A percentile compares a stretch with the other conserved stretches of the same genome.
Evolutionary conservation across 768 basidiomycete genomes (phyloP).

Genomic region (Mycena latifolia): DNA sequence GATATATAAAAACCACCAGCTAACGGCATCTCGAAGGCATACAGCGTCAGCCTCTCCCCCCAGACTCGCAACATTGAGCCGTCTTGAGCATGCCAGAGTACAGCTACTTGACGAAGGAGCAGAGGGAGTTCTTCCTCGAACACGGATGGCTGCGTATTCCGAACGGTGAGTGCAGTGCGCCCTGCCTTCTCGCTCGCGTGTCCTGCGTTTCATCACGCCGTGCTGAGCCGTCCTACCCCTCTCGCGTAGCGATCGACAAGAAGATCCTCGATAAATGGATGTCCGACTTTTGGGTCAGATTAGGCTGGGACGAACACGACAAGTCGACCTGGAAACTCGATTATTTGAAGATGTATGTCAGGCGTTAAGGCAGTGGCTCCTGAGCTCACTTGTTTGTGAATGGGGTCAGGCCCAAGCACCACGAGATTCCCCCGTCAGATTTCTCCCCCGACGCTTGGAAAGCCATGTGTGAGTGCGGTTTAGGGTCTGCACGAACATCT

Average conservation of each 20-base stretch:
- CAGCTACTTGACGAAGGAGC: constrained; percentile 29
- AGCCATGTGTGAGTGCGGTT: constrained; percentile 31
- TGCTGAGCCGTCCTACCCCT: constrained; percentile 18
- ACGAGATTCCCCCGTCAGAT: constrained; percentile 28
- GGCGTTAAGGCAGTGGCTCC: constrained; percentile 15
- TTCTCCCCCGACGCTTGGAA: constrained; percentile 31
- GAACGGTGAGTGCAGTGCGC: constrained; percentile 27
- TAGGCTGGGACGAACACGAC: constrained; percentile 31
- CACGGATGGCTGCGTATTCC: constrained; percentile 31
- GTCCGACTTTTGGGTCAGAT: constrained; percentile 31
- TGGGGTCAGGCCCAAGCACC: constrained; percentile 30
- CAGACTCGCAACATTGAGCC: constrained; percentile 20
- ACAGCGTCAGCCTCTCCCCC: constrained; percentile 20
- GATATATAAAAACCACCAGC: constrained; percentile 9
- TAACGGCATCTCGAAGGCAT: constrained; percentile 6
- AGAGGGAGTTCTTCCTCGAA: constrained; percentile 32
- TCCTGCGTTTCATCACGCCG: constrained; percentile 16
- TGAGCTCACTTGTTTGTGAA: constrained; percentile 24
- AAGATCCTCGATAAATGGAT: constrained; percentile 33
- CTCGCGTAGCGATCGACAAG: constrained; percentile 26
- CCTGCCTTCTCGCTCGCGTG: constrained; percentile 8
- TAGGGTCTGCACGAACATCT: constrained; percentile 21
- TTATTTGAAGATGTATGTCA: constrained; percentile 30
- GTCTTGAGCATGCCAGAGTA: constrained; percentile 26
- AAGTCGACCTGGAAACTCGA: constrained; percentile 32